Evolutionary conservation across 2,329 filamentous ascomycete genomes (phyloP), one percentile per base, ranked within the genome.

Genomic region (Calonectria leucothoes): DNA sequence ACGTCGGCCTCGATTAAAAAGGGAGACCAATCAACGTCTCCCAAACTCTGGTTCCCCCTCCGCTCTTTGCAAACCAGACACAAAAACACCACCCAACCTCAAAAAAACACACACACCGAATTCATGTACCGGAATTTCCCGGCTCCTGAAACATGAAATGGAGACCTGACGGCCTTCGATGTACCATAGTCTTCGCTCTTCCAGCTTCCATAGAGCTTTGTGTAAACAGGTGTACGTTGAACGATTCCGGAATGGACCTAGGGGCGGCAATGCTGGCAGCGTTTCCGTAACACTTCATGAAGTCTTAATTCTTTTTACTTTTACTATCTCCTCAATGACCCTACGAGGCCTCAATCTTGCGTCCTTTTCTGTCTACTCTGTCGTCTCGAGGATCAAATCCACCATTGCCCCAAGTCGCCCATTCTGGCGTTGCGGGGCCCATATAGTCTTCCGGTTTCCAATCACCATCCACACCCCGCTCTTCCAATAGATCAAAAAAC

Each of bases 361-460:
- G 92, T 2, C 96, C 95, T 86, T 98, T 98, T 78, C 93, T 91
- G 83, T 96, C 94, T 11, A 98, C 95, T 75, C 96, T 90, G 83
- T 94, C 91, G 84, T 98, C 97, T 63, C 94, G 89, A 0, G 96
- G 96, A 85, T 98, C 95, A 83, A 98, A 98, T 0, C 96, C 97
- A 2, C 96, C 96, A 77, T 96, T 94, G 0, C 96, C 97, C 95
- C 95, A 98, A 23, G 93, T 91, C 12, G 96, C 96, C 97, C 96
- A 98, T 82, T 98, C 95, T 0, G 95, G 94, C 45, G 95, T 98
- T 77, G 94, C 90, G 49, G 89, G 89, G 5, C 93, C 94, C 88
- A 98, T 94, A 85, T 98, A 98, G 82, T 98, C 96, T 85, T 98
- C 95, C 0, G 96, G 95, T 11, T 87, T 89, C 88, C 97, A 98